Evolutionary conservation across 345 rosid species (phyloP), one percentile per base, ranked within the genome.

Genomic region (Boechera retrofracta): DNA sequence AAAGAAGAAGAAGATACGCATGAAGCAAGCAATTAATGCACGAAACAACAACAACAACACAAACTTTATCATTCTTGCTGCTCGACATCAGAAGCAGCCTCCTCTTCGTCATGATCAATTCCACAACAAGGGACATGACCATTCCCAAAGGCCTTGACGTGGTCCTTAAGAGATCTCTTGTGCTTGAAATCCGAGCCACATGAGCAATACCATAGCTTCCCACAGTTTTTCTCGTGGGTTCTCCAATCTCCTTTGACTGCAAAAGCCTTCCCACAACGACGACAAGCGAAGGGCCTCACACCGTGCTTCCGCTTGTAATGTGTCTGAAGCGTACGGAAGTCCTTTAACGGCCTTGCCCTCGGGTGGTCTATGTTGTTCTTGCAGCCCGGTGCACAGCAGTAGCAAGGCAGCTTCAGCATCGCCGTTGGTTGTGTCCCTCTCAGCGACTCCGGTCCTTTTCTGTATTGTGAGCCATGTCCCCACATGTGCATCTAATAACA

Each of bases 211-310:
- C 99, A 95, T 31, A 92, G 89, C 82, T 91, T 88, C 15, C 99
- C 99, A 33, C 99, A 95, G 18, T 95, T 95, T 88, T 95, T 95
- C 87, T 95, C 99, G 61, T 95, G 99, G 28, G 99, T 95, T 73
- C 99, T 88, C 99, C 99, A 95, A 36, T 95, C 99, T 13, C 99
- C 99, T 61, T 92, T 84, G 16, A 95, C 99, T 0, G 99, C 99
- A 62, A 95, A 92, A 36, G 90, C 86, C 82, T 95, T 95, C n/a
- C 93, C 92, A 67, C 99, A 95, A 69, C 91, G 89, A 52, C 97
- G 83, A 77, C 99, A 95, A 87, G 89, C 84, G 73, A 91, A 95
- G n/a, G 99, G 97, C 68, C 87, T 92, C 77, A 82, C 85, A 33
- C 99, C 98, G 67, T 95, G 99, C 74, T 89, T 95, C 39, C 99